Evolutionary conservation across 768 basidiomycete species (phyloP), one percentile per base, ranked within the genome.

Genomic region (Suillus variegatus): DNA sequence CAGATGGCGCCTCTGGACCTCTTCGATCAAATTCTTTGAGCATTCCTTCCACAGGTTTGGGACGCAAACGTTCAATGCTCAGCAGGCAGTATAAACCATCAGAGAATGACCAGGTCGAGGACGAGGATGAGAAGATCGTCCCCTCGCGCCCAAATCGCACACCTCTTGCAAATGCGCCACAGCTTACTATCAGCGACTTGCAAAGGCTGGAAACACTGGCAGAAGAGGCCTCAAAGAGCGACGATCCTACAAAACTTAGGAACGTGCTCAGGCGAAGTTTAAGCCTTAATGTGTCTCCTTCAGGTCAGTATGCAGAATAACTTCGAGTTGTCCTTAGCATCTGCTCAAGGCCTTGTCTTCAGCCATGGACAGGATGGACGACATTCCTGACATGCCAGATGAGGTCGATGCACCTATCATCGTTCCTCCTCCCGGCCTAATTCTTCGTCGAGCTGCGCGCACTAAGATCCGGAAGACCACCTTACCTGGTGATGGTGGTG

Each of bases 401-500:
- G 94, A 94, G 70, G 88, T 88, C 6, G 94, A 97, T 76, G 85
- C 86, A n/a, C 96, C 96, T 28, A 92, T 97, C 72, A 93, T 97
- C 66, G 69, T 79, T 22, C 92, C 94, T 54, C 91, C 89, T 32
- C 94, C 94, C 1, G 93, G 93, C 8, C 92, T 89, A 75, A 94
- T 95, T 70, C 84, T 99, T 14, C 91, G 95, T 25, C 91, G 97
- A 44, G 87, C 95, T 12, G 95, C 95, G 5, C 88, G 97, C 16
- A 99, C 97, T 1, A 95, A 95, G 81, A 97, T 99, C 70, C 90
- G 97, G 43, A 99, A 99, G 79, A 82, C 89, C 16, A 85, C 87
- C 6, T 75, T 90, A 7, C 83, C 86, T 16, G 92, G 88, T 28
- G 93, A 92, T 76, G 92, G 91, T 13, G 88, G 86, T 41, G 92